These are phyloP conservation scores for Conticribra guillardii DNA, from an alignment of 108 stramenopile species.

Conservation along the genomic window DNA sequence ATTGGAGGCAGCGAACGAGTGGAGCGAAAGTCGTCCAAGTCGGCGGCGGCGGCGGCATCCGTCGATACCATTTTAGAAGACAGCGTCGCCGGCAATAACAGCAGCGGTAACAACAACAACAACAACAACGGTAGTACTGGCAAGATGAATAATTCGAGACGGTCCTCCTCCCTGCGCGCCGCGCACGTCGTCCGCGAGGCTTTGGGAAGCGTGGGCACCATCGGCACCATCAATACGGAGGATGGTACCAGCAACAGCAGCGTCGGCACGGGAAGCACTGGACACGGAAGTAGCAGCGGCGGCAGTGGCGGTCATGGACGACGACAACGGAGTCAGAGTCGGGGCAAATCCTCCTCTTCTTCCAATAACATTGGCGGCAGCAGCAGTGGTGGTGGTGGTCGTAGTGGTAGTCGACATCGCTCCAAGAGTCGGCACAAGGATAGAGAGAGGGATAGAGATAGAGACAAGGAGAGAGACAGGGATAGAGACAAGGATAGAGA, in stretches of 20 bases:
- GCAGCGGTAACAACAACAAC: not conserved
- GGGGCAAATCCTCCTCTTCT: not conserved
- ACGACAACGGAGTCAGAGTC: not conserved
- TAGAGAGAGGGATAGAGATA: conserved; percentile 1
- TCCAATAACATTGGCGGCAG: not conserved
- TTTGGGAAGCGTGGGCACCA: not conserved
- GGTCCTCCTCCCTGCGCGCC: not conserved
- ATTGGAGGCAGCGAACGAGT: no score
- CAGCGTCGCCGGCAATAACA: not conserved
- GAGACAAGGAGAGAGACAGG: conserved; percentile 9
- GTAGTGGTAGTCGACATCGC: not conserved
- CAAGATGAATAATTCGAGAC: no score
- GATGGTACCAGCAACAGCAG: not conserved
- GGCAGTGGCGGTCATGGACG: not conserved
- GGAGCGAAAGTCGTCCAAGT: no score
- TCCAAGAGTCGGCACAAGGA: conserved; percentile 17
- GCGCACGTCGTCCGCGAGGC: not conserved
- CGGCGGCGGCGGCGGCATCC: no score
- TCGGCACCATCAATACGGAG: not conserved
- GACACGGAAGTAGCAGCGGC: not conserved
- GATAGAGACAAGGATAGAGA: conserved; percentile 10
- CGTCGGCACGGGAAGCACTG: not conserved
- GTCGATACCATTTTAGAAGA: not conserved
- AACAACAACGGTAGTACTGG: not conserved
- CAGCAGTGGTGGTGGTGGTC: not conserved